Conservation (phyloP, 139 green algal genomes). For the Nannochloris sp. region DNA sequence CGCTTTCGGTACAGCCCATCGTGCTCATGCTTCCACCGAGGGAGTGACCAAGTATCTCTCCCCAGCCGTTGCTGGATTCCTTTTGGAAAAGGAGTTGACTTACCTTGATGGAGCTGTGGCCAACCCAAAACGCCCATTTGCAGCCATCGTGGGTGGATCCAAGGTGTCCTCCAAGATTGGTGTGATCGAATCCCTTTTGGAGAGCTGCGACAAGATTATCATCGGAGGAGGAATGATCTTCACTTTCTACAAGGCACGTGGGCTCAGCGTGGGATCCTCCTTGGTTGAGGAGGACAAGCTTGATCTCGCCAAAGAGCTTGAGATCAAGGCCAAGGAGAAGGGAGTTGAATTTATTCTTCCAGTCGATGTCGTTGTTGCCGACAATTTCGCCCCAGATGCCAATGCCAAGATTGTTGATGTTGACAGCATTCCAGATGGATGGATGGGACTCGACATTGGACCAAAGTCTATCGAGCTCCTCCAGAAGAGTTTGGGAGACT, state of each 20-base stretch:
- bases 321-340: slow-evolving; percentile 74
- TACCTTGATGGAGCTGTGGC: slow-evolving; percentile 89
- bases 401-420: slow-evolving; percentile 66
- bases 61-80: slow-evolving; percentile 39
- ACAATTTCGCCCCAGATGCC: slow-evolving; percentile 90
- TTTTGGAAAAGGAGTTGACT: slow-evolving; percentile 96
- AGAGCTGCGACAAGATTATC: slow-evolving; percentile 93
- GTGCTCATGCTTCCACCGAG: slow-evolving; percentile 95
- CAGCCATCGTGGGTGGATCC: slow-evolving; percentile 94
- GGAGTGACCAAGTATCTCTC: slow-evolving; percentile 89
- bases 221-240: slow-evolving; percentile 94
- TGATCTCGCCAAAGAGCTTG: slow-evolving; percentile 88
- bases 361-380: slow-evolving; percentile 84
- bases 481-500: slow-evolving; percentile 66
- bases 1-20: slow-evolving; percentile 97
- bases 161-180: slow-evolving; percentile 99
- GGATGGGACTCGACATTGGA: slow-evolving; percentile 97
- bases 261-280: slow-evolving; percentile 70
- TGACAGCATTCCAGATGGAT: slow-evolving; percentile 86
- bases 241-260: slow-evolving; percentile 98
- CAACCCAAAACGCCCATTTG: slow-evolving; percentile 86
- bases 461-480: slow-evolving; percentile 82
- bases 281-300: slow-evolving; percentile 99
- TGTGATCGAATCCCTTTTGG: slow-evolving; percentile 93
- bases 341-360: slow-evolving; percentile 90